Conservation (phyloP, 306 rosid species). For the Crataegus laevigata region DNA sequence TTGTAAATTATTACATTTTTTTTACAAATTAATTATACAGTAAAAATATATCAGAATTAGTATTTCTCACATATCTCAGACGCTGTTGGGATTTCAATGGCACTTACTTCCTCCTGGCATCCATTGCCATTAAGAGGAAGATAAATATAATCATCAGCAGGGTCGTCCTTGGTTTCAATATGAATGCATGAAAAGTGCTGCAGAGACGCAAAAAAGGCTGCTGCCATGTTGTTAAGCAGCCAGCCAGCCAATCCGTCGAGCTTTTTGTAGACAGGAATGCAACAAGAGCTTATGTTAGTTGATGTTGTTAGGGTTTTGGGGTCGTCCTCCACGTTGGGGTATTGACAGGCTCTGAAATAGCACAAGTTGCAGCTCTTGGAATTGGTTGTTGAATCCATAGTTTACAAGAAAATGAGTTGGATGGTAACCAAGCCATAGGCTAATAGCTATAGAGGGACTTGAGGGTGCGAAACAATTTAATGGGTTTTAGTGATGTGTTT, state of each 20-base stretch:
- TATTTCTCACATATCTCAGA: background rate
- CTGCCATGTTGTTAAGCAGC: constrained; percentile 6
- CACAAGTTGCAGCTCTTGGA: constrained; percentile 5
- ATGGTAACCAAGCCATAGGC: background rate
- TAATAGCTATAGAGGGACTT: background rate
- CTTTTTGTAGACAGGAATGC: background rate
- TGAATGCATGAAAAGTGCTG: constrained; percentile 17
- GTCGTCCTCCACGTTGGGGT: background rate
- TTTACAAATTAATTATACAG: background rate
- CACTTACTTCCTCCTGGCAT: background rate
- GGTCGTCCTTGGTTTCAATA: constrained; percentile 17
- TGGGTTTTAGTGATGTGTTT: background rate
- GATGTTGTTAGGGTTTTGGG: background rate
- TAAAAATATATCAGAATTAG: background rate
- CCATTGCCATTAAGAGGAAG: background rate
- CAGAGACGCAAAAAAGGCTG: constrained; percentile 12
- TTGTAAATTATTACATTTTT: too few species aligned
- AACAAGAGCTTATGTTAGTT: background rate
- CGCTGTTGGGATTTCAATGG: background rate
- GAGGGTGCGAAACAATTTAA: background rate
- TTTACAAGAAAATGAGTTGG: background rate
- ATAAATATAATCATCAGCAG: background rate
- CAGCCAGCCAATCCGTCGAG: constrained; percentile 11
- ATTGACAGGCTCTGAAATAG: background rate
- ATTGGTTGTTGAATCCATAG: background rate